phyloP scores from a whole-genome alignment of 805 yeast species.

The Cyberlindnera euphorbiae region DNA sequence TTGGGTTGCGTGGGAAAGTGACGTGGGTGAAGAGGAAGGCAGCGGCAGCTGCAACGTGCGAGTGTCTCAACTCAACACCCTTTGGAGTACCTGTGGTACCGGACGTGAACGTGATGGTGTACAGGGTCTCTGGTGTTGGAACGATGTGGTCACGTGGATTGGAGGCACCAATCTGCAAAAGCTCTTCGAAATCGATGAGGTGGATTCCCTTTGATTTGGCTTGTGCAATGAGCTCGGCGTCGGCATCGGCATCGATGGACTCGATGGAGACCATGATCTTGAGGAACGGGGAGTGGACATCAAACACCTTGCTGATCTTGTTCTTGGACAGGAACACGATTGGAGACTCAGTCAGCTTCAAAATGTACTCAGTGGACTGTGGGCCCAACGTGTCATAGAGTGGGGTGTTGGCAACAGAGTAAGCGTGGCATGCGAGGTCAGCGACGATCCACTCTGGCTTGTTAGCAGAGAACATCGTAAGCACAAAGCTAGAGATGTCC shows the following conservation, averaged over 20 bases:
- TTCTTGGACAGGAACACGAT: constrained; percentile 49
- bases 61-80: constrained; percentile 58
- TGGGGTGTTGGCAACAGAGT: constrained; percentile 49
- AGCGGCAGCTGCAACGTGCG: constrained; percentile 45
- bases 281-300: constrained; percentile 40
- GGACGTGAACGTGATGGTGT: constrained; percentile 67
- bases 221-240: constrained; percentile 27
- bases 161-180: constrained; percentile 37
- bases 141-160: constrained; percentile 39
- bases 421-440: constrained; percentile 63
- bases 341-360: constrained; percentile 58
- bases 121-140: constrained; percentile 48
- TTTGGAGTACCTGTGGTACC: constrained; percentile 77
- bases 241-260: constrained; percentile 32
- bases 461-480: constrained; percentile 54
- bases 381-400: constrained; percentile 56
- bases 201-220: constrained; percentile 28
- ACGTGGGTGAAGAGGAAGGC: constrained; percentile 37
- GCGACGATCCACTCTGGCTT: constrained; percentile 64
- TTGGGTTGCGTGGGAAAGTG: constrained; percentile 25
- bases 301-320: constrained; percentile 45
- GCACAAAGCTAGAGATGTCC: constrained; percentile 39
- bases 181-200: constrained; percentile 31
- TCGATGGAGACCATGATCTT: constrained; percentile 57
- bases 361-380: constrained; percentile 57